Percentiles rank a stretch among this genome's conserved stretches.
Evolutionary conservation across 352 stramenopile genomes (phyloP).

Genomic region (Globisporangium middletonii): DNA sequence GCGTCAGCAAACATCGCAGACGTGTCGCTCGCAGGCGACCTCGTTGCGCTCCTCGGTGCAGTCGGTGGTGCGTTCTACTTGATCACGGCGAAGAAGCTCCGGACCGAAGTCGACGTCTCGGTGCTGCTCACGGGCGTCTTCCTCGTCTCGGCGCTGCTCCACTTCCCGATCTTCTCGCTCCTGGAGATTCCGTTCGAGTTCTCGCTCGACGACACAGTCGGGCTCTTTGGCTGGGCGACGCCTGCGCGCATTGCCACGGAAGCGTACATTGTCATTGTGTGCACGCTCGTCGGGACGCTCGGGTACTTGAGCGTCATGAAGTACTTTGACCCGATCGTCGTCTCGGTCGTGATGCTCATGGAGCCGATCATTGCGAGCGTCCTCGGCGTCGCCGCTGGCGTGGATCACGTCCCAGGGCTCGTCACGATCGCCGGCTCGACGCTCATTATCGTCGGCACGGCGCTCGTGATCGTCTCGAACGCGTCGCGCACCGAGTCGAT

Average conservation of each 20-base stretch:
- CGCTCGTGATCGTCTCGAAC: slow-evolving; percentile 71
- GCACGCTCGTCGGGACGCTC: slow-evolving; percentile 84
- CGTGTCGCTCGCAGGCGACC: slow-evolving; percentile 22
- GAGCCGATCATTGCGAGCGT: slow-evolving; percentile 82
- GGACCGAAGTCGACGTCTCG: slow-evolving; percentile 52
- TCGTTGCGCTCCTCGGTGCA: slow-evolving; percentile 63
- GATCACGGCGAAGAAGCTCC: slow-evolving; percentile 69
- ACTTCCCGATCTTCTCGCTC: slow-evolving; percentile 8
- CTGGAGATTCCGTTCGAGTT: slow-evolving; percentile 16
- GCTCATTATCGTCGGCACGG: slow-evolving; percentile 75
- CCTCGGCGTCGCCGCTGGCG: slow-evolving; percentile 66
- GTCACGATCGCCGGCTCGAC: slow-evolving; percentile 66
- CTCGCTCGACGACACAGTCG: slow-evolving; percentile 53
- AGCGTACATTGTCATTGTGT: slow-evolving; percentile 82
- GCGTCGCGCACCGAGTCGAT: slow-evolving; percentile 74
- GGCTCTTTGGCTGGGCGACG: slow-evolving; percentile 83
- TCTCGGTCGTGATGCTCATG: slow-evolving; percentile 83
- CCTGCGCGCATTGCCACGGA: slow-evolving; percentile 57
- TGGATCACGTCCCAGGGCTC: slow-evolving; percentile 64
- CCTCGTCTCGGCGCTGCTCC: slow-evolving; percentile 17
- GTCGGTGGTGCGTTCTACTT: slow-evolving; percentile 75
- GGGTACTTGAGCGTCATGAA: slow-evolving; percentile 91
- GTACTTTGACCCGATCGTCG: slow-evolving; percentile 90
- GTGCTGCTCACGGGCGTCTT: slow-evolving; percentile 39
- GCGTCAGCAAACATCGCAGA: not conserved